Conservation (phyloP, 306 rosid species). For the Oxytropis ochrocephala region DNA sequence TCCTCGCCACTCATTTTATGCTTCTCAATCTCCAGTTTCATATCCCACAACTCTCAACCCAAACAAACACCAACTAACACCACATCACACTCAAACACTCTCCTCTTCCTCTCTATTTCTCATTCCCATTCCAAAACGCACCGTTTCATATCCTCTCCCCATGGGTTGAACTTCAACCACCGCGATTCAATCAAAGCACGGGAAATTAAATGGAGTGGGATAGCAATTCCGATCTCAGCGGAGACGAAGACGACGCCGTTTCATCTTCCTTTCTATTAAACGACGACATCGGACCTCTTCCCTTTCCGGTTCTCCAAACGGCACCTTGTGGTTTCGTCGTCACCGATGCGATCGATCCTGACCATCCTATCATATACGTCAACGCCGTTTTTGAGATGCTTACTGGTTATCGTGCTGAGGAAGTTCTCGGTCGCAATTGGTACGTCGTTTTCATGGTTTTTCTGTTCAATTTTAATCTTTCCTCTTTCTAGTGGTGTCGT, state of each 20-base stretch:
- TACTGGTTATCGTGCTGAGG: conserved; percentile 95
- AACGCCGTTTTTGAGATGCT: conserved; percentile 88
- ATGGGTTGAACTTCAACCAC: conserved; percentile 53
- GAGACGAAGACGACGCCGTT: conserved; percentile 60
- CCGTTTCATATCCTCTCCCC: not conserved
- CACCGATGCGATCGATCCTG: conserved; percentile 81
- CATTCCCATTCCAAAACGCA: not conserved
- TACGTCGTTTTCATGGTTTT: conserved; percentile 26
- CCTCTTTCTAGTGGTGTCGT: not conserved
- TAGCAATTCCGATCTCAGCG: conserved; percentile 95
- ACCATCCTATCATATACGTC: conserved; percentile 95
- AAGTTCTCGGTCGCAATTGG: conserved; percentile 99
- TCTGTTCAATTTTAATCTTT: not conserved
- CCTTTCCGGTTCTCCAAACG: conserved; percentile 73
- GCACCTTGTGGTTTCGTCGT: conserved; percentile 92
- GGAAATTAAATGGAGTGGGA: conserved; percentile 86
- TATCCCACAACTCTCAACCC: not conserved
- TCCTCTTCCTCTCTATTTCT: not conserved
- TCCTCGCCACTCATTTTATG: conserved; percentile 36
- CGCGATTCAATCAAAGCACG: not conserved
- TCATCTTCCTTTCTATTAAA: conserved; percentile 25
- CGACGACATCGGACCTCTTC: conserved; percentile 51
- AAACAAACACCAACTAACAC: not conserved
- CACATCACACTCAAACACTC: not conserved
- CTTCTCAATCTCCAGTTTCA: conserved; percentile 11